Conservation (phyloP, 1,284 basidiomycete species). For the Xanthoconium separans region DNA sequence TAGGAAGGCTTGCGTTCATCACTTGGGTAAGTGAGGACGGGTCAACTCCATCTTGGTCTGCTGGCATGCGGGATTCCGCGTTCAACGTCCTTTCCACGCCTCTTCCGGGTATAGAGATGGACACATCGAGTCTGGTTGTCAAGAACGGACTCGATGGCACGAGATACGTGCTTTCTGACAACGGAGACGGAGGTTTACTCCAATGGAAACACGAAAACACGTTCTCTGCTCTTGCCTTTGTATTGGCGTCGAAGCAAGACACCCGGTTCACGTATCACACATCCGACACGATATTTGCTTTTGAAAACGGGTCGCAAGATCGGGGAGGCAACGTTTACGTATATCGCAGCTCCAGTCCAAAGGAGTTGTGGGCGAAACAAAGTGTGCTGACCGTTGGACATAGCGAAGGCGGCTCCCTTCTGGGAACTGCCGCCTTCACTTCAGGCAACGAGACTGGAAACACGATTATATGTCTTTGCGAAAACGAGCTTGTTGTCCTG, state of each 20-base stretch:
- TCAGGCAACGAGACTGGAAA: conserved; percentile 24
- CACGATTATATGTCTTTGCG: conserved; percentile 73
- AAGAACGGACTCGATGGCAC: conserved; percentile 86
- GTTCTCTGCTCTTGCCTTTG: conserved; percentile 88
- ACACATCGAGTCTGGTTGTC: conserved; percentile 54
- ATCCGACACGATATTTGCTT: conserved; percentile 62
- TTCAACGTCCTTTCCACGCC: conserved; percentile 61
- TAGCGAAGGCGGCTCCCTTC: conserved; percentile 65
- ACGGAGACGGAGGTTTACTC: conserved; percentile 15
- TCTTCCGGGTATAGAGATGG: conserved; percentile 47
- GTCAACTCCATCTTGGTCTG: conserved; percentile 40
- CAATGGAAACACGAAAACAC: conserved; percentile 79
- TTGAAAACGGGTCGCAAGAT: conserved; percentile 69
- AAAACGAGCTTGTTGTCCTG: conserved; percentile 72
- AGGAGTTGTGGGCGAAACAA: conserved; percentile 69
- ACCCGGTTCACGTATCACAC: conserved; percentile 79
- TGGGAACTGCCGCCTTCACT: conserved; percentile 70
- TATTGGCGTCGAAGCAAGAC: conserved; percentile 91
- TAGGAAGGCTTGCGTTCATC: conserved; percentile 58
- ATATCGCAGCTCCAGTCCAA: conserved; percentile 58
- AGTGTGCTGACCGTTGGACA: conserved; percentile 73
- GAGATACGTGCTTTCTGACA: conserved; percentile 52
- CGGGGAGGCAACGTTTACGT: conserved; percentile 82
- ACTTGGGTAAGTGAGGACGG: conserved; percentile 65
- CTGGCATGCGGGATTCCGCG: conserved; percentile 38